Conservation (phyloP, 164 flowering plant genomes). For the Tetracentron sinense region DNA sequence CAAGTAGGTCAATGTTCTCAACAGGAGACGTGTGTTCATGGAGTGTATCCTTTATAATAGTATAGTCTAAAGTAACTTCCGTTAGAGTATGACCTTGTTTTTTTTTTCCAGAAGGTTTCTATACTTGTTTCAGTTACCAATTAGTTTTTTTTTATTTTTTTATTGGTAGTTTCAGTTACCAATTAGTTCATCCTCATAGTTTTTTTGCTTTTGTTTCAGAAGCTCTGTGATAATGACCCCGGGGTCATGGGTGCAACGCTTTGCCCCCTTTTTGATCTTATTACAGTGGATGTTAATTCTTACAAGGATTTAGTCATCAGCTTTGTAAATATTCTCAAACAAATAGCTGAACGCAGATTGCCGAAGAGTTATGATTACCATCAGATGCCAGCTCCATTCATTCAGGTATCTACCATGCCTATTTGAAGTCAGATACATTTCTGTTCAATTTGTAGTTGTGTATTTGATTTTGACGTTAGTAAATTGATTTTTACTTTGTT, state of each 20-base stretch:
- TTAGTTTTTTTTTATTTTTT: too few relatives aligned
- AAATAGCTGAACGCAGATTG: constrained; percentile 87
- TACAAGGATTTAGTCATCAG: constrained; percentile 81
- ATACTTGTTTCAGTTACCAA: too few relatives aligned
- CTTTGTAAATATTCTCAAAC: constrained; percentile 91
- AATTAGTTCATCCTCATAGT: too few relatives aligned
- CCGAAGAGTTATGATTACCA: constrained; percentile 96
- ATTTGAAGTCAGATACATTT: not conserved
- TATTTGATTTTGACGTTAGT: not conserved
- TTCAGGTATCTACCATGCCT: constrained; percentile 58
- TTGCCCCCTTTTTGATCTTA: constrained; percentile 90
- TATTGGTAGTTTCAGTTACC: too few relatives aligned
- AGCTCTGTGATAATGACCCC: constrained; percentile 92
- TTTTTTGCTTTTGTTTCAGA: constrained; percentile 44
- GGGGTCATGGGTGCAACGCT: constrained; percentile 99
- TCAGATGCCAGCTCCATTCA: constrained; percentile 97
- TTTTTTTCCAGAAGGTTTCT: too few relatives aligned
- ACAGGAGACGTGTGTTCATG: too few relatives aligned
- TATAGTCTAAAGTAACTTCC: too few relatives aligned
- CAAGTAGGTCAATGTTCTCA: too few relatives aligned
- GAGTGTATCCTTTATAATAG: too few relatives aligned
- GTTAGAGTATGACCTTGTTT: too few relatives aligned
- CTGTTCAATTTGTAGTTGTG: not conserved
- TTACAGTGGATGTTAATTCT: constrained; percentile 58
- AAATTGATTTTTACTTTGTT: not conserved